Conservation (phyloP, 345 rosid species). For the Excoecaria agallocha region DNA sequence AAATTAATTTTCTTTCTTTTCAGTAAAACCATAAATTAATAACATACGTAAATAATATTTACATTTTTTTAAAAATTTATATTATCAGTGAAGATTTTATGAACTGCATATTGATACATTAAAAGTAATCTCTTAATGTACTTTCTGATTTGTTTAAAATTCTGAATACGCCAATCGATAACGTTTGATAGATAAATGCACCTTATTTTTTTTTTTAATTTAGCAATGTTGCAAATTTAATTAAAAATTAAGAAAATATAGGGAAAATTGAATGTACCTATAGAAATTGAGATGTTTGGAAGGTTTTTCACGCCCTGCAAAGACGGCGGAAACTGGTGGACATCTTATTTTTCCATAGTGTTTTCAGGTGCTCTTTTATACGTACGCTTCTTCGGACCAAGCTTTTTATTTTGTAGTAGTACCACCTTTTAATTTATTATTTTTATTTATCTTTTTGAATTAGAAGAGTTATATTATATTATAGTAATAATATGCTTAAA, state of each 20-base stretch:
- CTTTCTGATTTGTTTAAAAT: too few species aligned
- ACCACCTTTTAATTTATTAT: background rate
- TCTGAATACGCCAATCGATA: too few species aligned
- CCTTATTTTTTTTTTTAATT: background rate
- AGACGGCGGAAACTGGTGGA: constrained; percentile 23
- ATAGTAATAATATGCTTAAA: too few species aligned
- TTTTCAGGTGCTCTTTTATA: constrained; percentile 9
- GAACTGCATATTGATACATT: too few species aligned
- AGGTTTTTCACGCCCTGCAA: constrained; percentile 15
- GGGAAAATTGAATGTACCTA: background rate
- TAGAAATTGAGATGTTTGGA: background rate
- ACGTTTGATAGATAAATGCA: too few species aligned
- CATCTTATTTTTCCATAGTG: background rate
- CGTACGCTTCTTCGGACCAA: constrained; percentile 8
- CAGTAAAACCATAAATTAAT: background rate
- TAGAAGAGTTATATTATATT: too few species aligned
- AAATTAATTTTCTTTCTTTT: background rate
- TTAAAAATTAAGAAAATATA: background rate
- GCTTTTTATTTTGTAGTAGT: background rate
- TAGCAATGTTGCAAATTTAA: background rate
- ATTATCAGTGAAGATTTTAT: too few species aligned
- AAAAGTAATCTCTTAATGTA: too few species aligned
- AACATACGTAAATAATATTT: too few species aligned
- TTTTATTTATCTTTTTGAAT: background rate
- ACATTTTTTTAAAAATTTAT: too few species aligned